These are phyloP conservation scores for Claviceps arundinis DNA, from an alignment of 2,329 filamentous ascomycete species.

Conservation along the genomic window DNA sequence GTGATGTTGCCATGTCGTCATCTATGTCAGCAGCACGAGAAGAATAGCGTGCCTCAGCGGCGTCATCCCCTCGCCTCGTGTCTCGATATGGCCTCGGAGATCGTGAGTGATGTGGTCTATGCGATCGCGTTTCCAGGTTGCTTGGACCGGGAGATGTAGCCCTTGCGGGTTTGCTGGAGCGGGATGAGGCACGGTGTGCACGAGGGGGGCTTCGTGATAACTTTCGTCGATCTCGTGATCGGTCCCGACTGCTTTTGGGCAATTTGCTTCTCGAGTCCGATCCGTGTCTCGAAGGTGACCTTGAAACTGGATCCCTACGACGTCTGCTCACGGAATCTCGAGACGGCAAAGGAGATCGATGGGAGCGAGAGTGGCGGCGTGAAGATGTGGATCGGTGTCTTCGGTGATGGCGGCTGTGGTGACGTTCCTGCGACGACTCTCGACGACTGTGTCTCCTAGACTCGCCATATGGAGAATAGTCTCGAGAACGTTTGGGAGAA, in stretches of 20 bases:
- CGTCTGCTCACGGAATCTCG: constrained; percentile 11
- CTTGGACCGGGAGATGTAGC: constrained; percentile 6
- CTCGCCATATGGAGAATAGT: constrained; percentile 24
- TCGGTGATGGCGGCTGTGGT: constrained; percentile 10
- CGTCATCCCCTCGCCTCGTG: constrained; percentile 16
- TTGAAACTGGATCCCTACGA: constrained; percentile 12
- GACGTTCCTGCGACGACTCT: constrained; percentile 19
- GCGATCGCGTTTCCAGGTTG: not conserved
- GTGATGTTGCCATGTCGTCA: constrained; percentile 33
- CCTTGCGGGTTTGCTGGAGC: constrained; percentile 10
- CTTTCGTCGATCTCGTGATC: constrained; percentile 4
- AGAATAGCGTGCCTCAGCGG: constrained; percentile 22
- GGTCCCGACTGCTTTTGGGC: not conserved
- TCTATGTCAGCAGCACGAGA: constrained; percentile 38
- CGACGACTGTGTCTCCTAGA: constrained; percentile 19
- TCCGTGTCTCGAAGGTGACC: constrained; percentile 12
- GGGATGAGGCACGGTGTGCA: constrained; percentile 10
- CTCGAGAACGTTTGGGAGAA: constrained; percentile 25
- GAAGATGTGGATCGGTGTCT: constrained; percentile 12
- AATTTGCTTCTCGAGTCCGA: not conserved
- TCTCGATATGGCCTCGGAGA: constrained; percentile 17
- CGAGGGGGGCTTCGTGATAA: constrained; percentile 5
- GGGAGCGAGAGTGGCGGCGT: constrained; percentile 16
- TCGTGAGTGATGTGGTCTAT: constrained; percentile 10
- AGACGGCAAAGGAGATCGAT: constrained; percentile 14